Evolutionary conservation across 495 filamentous ascomycete genomes (phyloP).

Genomic region (Margaritispora aquatica): DNA sequence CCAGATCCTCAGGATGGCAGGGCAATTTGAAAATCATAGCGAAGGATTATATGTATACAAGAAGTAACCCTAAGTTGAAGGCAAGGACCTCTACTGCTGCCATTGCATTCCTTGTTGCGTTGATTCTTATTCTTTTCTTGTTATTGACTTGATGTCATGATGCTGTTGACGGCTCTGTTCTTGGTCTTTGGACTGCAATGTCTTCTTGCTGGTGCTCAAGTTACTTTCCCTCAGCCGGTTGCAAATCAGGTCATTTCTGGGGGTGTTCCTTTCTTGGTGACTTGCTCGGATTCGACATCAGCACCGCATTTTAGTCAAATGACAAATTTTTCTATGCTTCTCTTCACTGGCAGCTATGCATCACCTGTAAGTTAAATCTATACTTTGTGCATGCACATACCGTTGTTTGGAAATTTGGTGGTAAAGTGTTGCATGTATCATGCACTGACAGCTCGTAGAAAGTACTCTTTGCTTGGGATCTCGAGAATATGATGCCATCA

Average conservation of each 20-base stretch:
- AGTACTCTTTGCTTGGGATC: slow-evolving; percentile 9
- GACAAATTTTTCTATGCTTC: slow-evolving; percentile 3
- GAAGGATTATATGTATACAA: neutral
- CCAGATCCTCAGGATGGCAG: neutral
- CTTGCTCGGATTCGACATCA: neutral
- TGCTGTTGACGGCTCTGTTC: neutral
- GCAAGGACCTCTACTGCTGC: neutral
- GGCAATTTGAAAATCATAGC: neutral
- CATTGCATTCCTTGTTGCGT: neutral
- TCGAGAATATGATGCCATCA: neutral
- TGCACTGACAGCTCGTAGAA: neutral
- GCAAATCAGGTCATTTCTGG: slow-evolving; percentile 2
- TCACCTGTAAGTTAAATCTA: slow-evolving; percentile 3
- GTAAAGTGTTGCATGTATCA: neutral
- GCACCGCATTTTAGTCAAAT: slow-evolving; percentile 14
- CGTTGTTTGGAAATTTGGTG: too few species aligned
- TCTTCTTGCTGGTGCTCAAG: neutral
- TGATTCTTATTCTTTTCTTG: neutral
- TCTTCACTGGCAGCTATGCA: slow-evolving; percentile 4
- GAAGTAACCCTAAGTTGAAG: neutral
- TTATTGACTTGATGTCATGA: neutral
- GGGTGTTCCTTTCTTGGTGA: slow-evolving; percentile 5
- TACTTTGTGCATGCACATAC: too few species aligned
- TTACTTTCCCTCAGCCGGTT: slow-evolving; percentile 9
- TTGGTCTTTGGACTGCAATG: slow-evolving; percentile 2